Conservation (phyloP, 2,329 filamentous ascomycete genomes). For the Lithohypha guttulata region DNA sequence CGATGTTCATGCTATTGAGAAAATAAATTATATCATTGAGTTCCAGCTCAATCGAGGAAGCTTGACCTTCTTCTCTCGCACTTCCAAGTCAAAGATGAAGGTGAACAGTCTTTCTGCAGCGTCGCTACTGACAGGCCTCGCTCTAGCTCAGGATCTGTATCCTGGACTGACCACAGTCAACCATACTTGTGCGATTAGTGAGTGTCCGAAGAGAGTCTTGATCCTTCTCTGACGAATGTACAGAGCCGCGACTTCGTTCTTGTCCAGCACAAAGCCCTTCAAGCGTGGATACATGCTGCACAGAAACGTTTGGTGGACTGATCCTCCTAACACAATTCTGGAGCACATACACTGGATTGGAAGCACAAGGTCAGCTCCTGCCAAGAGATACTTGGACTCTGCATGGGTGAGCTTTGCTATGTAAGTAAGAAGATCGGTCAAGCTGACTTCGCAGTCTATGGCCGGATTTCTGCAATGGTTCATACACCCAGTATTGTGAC, state of each 20-base stretch:
- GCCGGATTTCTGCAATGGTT: constrained; percentile 45
- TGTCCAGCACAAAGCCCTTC: constrained; percentile 36
- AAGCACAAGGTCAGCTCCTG: constrained; percentile 47
- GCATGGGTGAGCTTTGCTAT: constrained; percentile 34
- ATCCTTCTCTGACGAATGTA: constrained; percentile 15
- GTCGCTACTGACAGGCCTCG: not conserved
- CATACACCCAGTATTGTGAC: constrained; percentile 59
- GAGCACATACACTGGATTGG: constrained; percentile 52
- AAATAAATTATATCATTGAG: not conserved
- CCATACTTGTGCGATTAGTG: constrained; percentile 46
- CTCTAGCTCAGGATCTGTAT: constrained; percentile 31
- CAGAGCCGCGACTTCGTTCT: constrained; percentile 30
- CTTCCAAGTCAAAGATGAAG: not conserved
- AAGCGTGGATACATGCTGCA: constrained; percentile 51
- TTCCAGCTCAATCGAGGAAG: no score
- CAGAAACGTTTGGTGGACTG: constrained; percentile 54
- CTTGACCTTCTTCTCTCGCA: not conserved
- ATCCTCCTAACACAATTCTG: constrained; percentile 44
- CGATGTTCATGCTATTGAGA: not conserved
- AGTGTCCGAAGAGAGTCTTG: constrained; percentile 7
- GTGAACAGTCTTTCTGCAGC: constrained; percentile 1
- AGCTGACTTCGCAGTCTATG: constrained; percentile 37
- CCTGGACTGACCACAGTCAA: constrained; percentile 39
- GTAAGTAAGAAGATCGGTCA: no score
- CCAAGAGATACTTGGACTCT: constrained; percentile 49